Evolutionary conservation across 768 basidiomycete species (phyloP).

Genomic region (Phanerodontia chrysosporium): DNA sequence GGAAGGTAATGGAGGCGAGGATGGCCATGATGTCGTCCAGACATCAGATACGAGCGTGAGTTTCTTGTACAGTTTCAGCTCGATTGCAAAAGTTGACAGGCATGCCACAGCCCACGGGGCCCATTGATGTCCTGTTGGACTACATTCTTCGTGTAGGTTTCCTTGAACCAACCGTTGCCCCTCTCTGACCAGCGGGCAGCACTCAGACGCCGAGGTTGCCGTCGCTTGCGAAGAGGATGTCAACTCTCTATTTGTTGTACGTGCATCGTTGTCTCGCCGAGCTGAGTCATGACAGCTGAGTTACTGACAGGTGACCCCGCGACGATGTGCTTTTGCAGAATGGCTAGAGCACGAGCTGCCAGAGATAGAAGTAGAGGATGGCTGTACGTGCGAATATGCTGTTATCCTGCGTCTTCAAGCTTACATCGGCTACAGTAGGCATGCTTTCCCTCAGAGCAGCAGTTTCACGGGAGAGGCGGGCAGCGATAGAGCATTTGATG

Average conservation of each 20-base stretch:
- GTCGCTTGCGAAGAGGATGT: constrained; percentile 14
- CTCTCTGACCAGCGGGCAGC: background rate
- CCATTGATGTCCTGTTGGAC: constrained; percentile 15
- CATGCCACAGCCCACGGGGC: background rate
- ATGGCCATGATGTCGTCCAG: background rate
- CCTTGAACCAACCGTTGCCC: background rate
- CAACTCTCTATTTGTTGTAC: constrained; percentile 5
- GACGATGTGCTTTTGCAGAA: background rate
- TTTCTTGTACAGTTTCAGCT: background rate
- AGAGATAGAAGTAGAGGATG: background rate
- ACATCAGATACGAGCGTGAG: background rate
- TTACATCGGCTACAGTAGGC: background rate
- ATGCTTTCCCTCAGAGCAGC: background rate
- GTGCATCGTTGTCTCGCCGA: background rate
- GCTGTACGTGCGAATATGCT: background rate
- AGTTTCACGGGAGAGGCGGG: background rate
- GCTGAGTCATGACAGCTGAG: background rate
- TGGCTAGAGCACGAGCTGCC: background rate
- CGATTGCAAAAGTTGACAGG: background rate
- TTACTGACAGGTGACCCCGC: too few species aligned
- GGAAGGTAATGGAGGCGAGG: background rate
- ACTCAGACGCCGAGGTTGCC: constrained; percentile 11
- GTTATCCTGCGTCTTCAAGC: background rate
- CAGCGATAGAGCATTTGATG: background rate
- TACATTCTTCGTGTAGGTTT: constrained; percentile 19